Percentiles rank a stretch among this genome's conserved stretches.
Conservation (phyloP, 78 protist species). For the Dictyostelium purpureum region DNA sequence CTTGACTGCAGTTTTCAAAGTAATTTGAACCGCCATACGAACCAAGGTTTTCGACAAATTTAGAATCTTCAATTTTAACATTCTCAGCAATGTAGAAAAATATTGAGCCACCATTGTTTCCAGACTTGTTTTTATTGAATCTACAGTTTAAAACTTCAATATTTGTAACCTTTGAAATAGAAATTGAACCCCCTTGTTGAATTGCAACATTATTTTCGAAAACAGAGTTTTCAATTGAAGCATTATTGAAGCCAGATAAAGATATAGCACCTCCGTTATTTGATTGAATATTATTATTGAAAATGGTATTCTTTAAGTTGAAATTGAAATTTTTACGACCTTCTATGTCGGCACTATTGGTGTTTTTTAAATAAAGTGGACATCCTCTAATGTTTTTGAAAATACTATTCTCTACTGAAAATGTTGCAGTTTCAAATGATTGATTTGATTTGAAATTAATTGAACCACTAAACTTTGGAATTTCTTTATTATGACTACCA, state of each 20-base stretch:
- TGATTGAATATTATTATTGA: not conserved
- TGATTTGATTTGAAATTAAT: not conserved
- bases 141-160: not conserved
- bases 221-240: not conserved
- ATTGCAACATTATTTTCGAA: not conserved
- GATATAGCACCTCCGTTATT: not conserved
- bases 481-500: not conserved
- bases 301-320: not conserved
- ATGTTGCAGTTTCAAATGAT: not conserved
- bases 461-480: not conserved
- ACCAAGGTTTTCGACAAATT: too few species aligned
- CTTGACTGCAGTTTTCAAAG: not conserved
- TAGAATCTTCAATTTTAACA: too few species aligned
- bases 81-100: too few species aligned
- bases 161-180: not conserved
- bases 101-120: not conserved
- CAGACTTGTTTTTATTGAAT: not conserved
- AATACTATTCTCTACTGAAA: not conserved
- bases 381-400: not conserved
- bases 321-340: too few species aligned
- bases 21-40: not conserved
- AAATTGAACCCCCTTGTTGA: not conserved
- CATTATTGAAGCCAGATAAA: not conserved
- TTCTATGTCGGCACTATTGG: not conserved
- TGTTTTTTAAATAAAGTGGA: not conserved